Percentiles rank a stretch among this genome's conserved stretches.
These are phyloP conservation scores for Aspergillus haitiensis DNA, from an alignment of 495 filamentous ascomycete species.

Conservation along the genomic window DNA sequence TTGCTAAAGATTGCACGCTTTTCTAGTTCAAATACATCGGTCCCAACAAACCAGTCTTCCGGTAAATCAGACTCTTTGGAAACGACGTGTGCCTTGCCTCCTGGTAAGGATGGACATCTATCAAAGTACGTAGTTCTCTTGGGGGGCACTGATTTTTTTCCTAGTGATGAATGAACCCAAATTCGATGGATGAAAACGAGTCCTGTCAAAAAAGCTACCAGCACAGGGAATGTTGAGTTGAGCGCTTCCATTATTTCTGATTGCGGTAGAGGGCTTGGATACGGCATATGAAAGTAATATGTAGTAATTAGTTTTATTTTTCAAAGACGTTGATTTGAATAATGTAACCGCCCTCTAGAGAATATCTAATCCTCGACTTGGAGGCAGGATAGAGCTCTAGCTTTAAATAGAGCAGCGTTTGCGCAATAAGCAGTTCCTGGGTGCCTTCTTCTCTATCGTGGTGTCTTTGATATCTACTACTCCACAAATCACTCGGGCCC, in stretches of 20 bases:
- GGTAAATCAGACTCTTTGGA: conserved; percentile 45
- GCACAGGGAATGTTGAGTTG: neutral
- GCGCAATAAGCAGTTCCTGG: too few relatives aligned
- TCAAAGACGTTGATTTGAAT: too few relatives aligned
- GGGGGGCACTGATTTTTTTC: neutral
- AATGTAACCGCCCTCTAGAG: too few relatives aligned
- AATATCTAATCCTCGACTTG: neutral
- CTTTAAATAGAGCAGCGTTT: neutral
- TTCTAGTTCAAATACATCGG: conserved; percentile 52
- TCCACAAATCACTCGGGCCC: neutral
- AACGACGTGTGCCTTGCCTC: conserved; percentile 16
- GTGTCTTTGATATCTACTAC: neutral
- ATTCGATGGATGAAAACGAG: conserved; percentile 17
- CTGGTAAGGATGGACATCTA: neutral
- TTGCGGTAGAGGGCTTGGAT: neutral
- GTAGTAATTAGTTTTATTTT: too few relatives aligned
- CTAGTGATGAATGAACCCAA: neutral
- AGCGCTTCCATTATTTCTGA: conserved; percentile 7
- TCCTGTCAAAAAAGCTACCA: conserved; percentile 15
- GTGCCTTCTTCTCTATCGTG: too few relatives aligned
- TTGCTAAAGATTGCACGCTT: conserved; percentile 54
- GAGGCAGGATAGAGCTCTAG: neutral
- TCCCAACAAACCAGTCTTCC: conserved; percentile 45
- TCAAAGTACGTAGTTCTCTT: neutral
- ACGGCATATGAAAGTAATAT: neutral